Percentiles rank a stretch among this genome's conserved stretches.
Evolutionary conservation across 805 yeast genomes (phyloP).

Genomic region (Monosporozyma siamensis): DNA sequence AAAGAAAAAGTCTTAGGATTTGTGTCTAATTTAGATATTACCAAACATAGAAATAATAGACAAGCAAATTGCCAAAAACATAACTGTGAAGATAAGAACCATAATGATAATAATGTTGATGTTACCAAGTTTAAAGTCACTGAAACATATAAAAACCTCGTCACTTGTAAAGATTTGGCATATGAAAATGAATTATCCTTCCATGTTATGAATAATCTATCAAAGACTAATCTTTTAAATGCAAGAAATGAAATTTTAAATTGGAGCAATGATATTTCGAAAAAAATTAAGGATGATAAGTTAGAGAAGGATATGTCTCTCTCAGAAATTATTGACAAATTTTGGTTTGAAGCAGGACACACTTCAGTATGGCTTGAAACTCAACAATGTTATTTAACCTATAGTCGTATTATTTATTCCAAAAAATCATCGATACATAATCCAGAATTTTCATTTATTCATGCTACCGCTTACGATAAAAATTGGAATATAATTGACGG

Average conservation of each 20-base stretch:
- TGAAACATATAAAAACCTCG: constrained; percentile 4
- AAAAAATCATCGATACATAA: constrained; percentile 5
- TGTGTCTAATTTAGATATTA: constrained; percentile 11
- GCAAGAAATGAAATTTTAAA: constrained; percentile 5
- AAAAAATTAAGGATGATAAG: constrained; percentile 1
- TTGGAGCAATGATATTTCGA: neutral
- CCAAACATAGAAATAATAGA: constrained; percentile 1
- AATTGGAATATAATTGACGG: constrained; percentile 33
- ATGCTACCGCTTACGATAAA: constrained; percentile 37
- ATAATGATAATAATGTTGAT: neutral
- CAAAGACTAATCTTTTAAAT: constrained; percentile 3
- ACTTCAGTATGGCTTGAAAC: constrained; percentile 32
- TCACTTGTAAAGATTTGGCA: constrained; percentile 6
- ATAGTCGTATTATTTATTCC: constrained; percentile 35
- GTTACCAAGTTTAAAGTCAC: neutral
- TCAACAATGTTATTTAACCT: constrained; percentile 40
- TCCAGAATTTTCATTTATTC: constrained; percentile 30
- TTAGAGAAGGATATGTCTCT: constrained; percentile 7
- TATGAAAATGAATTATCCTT: constrained; percentile 5
- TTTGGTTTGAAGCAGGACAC: constrained; percentile 28
- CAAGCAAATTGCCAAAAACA: too few species aligned
- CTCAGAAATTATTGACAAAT: constrained; percentile 6
- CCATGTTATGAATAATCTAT: neutral
- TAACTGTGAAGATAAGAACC: neutral
- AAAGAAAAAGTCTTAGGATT: constrained; percentile 6